These are phyloP conservation scores for Curvularia sp. DNA, from an alignment of 2,329 filamentous ascomycete species.

Conservation along the genomic window DNA sequence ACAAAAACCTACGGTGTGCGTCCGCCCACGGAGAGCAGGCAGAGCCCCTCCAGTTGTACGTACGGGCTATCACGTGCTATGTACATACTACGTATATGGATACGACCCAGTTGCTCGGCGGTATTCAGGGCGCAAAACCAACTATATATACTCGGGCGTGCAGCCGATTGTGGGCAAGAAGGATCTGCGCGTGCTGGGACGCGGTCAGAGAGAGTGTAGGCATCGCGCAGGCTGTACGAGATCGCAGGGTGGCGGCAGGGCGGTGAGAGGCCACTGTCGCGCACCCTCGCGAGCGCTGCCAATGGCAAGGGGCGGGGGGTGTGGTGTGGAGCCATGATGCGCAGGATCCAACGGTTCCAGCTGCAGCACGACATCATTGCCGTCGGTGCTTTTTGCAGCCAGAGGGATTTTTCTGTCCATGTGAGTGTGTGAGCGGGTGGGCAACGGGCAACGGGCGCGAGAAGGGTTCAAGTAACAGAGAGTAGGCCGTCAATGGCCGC, in stretches of 20 bases:
- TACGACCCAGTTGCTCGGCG: neutral
- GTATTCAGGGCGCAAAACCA: neutral
- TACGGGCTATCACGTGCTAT: too few relatives aligned
- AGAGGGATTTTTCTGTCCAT: neutral
- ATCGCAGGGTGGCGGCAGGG: slow-evolving; percentile 15
- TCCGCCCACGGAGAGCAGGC: neutral
- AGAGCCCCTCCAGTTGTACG: neutral
- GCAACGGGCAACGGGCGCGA: neutral
- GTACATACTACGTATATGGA: too few relatives aligned
- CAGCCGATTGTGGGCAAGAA: neutral
- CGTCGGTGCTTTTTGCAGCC: slow-evolving; percentile 2
- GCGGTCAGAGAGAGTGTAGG: neutral
- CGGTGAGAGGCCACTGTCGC: slow-evolving; percentile 15
- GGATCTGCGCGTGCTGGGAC: slow-evolving; percentile 1
- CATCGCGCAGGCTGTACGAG: slow-evolving; percentile 4
- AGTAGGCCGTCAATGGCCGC: neutral
- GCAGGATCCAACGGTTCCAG: slow-evolving; percentile 13
- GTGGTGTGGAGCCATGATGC: slow-evolving; percentile 20
- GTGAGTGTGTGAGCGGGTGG: neutral
- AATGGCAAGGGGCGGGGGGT: slow-evolving; percentile 26
- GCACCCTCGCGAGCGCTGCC: slow-evolving; percentile 27
- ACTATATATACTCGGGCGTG: neutral
- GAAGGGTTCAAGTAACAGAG: neutral
- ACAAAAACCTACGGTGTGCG: neutral
- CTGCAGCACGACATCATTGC: slow-evolving; percentile 21